A percentile compares a stretch with the other conserved stretches of the same genome.
phyloP scores from a whole-genome alignment of 441 rosid genomes.

The Dalechampia spathulata region DNA sequence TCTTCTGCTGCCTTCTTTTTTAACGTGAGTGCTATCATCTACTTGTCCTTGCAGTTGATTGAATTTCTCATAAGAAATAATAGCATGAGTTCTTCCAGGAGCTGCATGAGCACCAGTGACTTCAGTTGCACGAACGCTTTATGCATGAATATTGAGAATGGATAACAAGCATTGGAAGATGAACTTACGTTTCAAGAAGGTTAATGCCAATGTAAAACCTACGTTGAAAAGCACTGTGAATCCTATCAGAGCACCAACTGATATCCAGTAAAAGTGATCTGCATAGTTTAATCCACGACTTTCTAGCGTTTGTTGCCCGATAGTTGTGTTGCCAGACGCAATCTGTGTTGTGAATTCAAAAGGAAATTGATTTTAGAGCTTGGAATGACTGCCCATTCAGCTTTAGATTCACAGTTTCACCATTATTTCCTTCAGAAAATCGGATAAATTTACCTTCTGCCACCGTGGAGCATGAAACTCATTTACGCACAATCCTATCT shows the following conservation, averaged over 20 bases:
- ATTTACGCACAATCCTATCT: constrained; percentile 55
- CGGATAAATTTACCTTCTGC: constrained; percentile 31
- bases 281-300: constrained; percentile 51
- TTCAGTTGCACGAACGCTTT: neutral
- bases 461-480: constrained; percentile 69
- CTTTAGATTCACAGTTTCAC: too few species aligned
- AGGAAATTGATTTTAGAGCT: too few species aligned
- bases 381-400: too few species aligned
- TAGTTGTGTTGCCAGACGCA: constrained; percentile 25
- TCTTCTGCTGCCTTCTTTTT: constrained; percentile 8
- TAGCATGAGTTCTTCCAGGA: constrained; percentile 43
- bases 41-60: constrained; percentile 20
- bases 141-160: neutral
- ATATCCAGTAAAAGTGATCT: constrained; percentile 51
- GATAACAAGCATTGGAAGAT: neutral
- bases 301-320: constrained; percentile 38
- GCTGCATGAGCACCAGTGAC: constrained; percentile 28
- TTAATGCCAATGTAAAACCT: constrained; percentile 49
- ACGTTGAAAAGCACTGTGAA: constrained; percentile 42
- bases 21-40: neutral
- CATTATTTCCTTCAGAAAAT: too few species aligned
- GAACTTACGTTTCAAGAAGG: constrained; percentile 47
- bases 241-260: constrained; percentile 47
- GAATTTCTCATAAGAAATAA: constrained; percentile 37
- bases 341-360: constrained; percentile 11